Evolutionary conservation across 371 early-diverging fungal species (phyloP).

Genomic region (Zychaea mexicana): DNA sequence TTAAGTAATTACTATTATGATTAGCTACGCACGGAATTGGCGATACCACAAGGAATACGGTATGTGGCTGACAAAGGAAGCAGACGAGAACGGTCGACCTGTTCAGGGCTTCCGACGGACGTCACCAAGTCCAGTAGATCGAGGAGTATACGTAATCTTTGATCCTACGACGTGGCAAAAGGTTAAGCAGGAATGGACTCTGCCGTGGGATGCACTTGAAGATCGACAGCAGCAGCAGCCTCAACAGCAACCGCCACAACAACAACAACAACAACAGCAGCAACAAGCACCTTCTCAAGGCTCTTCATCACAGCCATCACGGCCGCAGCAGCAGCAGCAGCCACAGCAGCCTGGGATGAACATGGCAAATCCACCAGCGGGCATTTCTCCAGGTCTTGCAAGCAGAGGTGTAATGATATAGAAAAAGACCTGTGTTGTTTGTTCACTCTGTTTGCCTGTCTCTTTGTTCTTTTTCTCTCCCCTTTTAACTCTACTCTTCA

Average conservation of each 20-base stretch:
- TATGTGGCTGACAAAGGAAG: conserved; percentile 81
- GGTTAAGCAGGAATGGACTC: conserved; percentile 80
- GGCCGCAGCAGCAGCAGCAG: conserved; percentile 6
- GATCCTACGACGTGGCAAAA: conserved; percentile 82
- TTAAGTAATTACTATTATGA: too few species aligned
- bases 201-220: conserved; percentile 82
- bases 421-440: conserved; percentile 3
- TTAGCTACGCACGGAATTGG: conserved; percentile 81
- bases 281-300: conserved; percentile 2
- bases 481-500: too few species aligned
- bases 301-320: conserved; percentile 10
- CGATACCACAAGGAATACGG: conserved; percentile 85
- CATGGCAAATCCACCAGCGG: conserved; percentile 11
- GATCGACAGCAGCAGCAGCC: conserved; percentile 56
- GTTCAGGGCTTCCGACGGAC: conserved; percentile 35
- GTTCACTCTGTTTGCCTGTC: neutral
- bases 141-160: conserved; percentile 81
- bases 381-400: conserved; percentile 12
- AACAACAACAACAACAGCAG: conserved; percentile 10
- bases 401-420: conserved; percentile 19
- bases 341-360: conserved; percentile 12
- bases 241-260: conserved; percentile 12
- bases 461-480: neutral
- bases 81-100: conserved; percentile 33
- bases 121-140: conserved; percentile 60